Evolutionary conservation across 2,329 filamentous ascomycete species (phyloP).

Genomic region (Trichophyton equinum): DNA sequence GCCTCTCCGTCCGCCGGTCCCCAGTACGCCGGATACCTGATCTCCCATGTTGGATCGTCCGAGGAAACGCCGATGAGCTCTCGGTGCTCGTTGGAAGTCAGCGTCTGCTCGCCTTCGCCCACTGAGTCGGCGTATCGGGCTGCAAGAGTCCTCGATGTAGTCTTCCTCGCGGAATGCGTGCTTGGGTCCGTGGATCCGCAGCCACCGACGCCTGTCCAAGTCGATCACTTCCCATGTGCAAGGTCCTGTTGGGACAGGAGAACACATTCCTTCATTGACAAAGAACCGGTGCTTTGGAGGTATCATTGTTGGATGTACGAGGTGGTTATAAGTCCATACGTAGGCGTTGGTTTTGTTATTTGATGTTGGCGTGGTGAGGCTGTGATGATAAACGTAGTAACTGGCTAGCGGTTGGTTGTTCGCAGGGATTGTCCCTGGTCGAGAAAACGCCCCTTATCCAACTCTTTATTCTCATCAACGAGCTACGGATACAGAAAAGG

Average conservation of each 20-base stretch:
- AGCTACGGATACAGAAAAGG: not conserved
- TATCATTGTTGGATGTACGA: constrained; percentile 1
- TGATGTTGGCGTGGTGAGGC: too few species aligned
- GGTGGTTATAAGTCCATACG: too few species aligned
- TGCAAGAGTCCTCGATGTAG: not conserved
- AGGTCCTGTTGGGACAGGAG: not conserved
- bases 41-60: not conserved
- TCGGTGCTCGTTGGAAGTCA: not conserved
- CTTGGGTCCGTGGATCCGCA: constrained; percentile 5
- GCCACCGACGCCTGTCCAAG: constrained; percentile 7
- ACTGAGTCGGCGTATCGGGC: constrained; percentile 1
- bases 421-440: not conserved
- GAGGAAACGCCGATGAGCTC: not conserved
- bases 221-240: constrained; percentile 9
- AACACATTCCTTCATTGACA: not conserved
- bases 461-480: not conserved
- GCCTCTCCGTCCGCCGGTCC: not conserved
- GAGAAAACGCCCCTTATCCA: not conserved
- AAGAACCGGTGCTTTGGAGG: constrained; percentile 5
- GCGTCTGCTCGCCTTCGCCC: not conserved
- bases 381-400: too few species aligned
- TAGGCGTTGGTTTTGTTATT: too few species aligned
- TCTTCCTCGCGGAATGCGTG: constrained; percentile 5
- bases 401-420: too few species aligned
- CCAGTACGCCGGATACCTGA: not conserved